Conservation (phyloP, 2,329 filamentous ascomycete species). For the Calonectria ilicicola region DNA sequence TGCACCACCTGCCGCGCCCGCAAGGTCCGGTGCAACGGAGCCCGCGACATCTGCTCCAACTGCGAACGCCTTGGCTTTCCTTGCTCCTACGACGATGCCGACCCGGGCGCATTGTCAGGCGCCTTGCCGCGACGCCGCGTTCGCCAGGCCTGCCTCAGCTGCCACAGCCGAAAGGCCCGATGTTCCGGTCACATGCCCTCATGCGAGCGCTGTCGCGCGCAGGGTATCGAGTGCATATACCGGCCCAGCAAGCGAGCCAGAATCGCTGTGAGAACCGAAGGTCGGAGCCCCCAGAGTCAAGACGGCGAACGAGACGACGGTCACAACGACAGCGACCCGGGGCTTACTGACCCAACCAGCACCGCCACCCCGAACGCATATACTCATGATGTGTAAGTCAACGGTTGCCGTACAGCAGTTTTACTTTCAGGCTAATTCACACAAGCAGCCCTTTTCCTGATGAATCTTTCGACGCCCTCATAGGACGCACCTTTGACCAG, state of each 20-base stretch:
- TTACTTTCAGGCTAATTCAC: conserved; percentile 32
- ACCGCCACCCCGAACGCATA: conserved; percentile 49
- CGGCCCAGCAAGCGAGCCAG: conserved; percentile 59
- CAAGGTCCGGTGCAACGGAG: conserved; percentile 70
- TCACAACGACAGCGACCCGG: conserved; percentile 50
- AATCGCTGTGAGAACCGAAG: conserved; percentile 39
- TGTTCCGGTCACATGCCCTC: conserved; percentile 69
- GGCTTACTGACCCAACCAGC: conserved; percentile 49
- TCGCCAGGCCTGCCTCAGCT: conserved; percentile 68
- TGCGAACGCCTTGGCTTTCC: conserved; percentile 69
- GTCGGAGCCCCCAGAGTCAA: conserved; percentile 48
- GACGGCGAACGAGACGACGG: conserved; percentile 50
- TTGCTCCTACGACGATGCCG: conserved; percentile 66
- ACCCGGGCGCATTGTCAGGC: conserved; percentile 55
- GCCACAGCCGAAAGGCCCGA: conserved; percentile 68
- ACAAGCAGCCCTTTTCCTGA: conserved; percentile 49
- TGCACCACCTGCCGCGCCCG: conserved; percentile 66
- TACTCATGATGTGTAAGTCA: conserved; percentile 51
- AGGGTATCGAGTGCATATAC: conserved; percentile 68
- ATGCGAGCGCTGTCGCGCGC: conserved; percentile 62
- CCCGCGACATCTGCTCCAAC: conserved; percentile 66
- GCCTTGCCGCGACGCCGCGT: conserved; percentile 66
- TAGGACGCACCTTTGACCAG: conserved; percentile 65
- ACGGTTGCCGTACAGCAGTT: neutral
- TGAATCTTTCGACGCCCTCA: conserved; percentile 61